Evolutionary conservation across 805 yeast genomes (phyloP).

Genomic region (Zygosaccharomyces bailii): DNA sequence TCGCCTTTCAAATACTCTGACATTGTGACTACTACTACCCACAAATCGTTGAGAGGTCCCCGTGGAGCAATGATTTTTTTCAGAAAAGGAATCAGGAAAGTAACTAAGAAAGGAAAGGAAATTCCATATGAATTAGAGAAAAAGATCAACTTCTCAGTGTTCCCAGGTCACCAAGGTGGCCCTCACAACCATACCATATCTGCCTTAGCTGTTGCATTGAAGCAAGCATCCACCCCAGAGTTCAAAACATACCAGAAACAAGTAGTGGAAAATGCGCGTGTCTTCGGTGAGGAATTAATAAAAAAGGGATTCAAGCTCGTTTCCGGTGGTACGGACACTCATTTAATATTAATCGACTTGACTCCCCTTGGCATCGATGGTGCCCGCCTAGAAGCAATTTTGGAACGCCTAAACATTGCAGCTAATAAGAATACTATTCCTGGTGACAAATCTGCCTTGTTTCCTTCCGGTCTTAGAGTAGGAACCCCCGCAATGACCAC

Average conservation of each 20-base stretch:
- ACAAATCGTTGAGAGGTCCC: constrained; percentile 97
- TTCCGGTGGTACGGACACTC: constrained; percentile 93
- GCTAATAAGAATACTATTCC: constrained; percentile 96
- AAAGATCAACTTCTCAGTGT: constrained; percentile 91
- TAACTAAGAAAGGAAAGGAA: constrained; percentile 81
- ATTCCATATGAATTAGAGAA: constrained; percentile 82
- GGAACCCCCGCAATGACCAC: constrained; percentile 99
- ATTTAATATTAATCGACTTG: constrained; percentile 80
- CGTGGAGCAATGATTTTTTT: constrained; percentile 98
- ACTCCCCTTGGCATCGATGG: constrained; percentile 81
- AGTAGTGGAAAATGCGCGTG: constrained; percentile 77
- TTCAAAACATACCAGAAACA: constrained; percentile 80
- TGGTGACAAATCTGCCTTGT: constrained; percentile 91
- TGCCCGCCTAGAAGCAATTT: constrained; percentile 88
- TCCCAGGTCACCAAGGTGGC: constrained; percentile 99
- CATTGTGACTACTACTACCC: constrained; percentile 96
- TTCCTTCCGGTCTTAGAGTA: constrained; percentile 93
- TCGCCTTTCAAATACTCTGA: constrained; percentile 93
- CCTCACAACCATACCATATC: constrained; percentile 98
- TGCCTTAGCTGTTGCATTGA: constrained; percentile 91
- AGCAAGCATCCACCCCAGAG: constrained; percentile 87
- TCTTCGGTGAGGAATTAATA: constrained; percentile 65
- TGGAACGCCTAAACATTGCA: constrained; percentile 89
- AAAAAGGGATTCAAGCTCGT: constrained; percentile 71
- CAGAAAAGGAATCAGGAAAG: constrained; percentile 88